Percentiles rank a stretch among this genome's conserved stretches.
Evolutionary conservation across 1,284 basidiomycete genomes (phyloP).

Genomic region (Malassezia obtusa): DNA sequence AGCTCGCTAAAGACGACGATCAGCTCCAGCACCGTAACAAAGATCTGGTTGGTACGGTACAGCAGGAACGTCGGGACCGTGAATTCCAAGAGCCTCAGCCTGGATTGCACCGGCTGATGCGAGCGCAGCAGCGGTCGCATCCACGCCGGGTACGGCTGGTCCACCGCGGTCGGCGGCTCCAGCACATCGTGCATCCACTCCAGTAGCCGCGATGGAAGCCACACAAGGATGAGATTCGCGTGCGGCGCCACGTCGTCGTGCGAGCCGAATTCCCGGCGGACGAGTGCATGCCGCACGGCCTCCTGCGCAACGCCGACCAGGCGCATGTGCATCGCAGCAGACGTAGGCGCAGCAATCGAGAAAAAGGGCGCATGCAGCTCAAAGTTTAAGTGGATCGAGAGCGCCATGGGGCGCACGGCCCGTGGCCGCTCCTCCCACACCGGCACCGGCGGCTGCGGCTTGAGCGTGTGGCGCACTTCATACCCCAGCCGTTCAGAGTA

Average conservation of each 20-base stretch:
- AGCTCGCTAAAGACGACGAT: conserved; percentile 3
- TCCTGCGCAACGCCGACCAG: neutral
- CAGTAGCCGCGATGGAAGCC: neutral
- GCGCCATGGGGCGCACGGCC: neutral
- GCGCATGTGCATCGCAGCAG: neutral
- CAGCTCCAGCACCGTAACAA: conserved; percentile 3
- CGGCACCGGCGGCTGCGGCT: neutral
- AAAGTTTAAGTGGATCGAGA: neutral
- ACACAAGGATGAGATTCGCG: neutral
- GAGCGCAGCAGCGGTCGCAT: neutral
- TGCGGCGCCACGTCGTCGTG: neutral
- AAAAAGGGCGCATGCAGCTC: conserved; percentile 4
- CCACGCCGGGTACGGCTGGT: neutral
- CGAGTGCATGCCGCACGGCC: neutral
- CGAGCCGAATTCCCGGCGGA: neutral
- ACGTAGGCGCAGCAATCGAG: neutral
- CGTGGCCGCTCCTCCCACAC: neutral
- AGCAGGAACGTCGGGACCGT: conserved; percentile 1
- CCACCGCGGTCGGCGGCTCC: neutral
- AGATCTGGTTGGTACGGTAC: neutral
- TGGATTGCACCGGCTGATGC: neutral
- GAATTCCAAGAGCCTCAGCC: neutral
- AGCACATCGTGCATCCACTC: neutral
- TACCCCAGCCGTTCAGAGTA: neutral
- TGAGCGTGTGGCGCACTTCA: neutral